Percentiles rank a stretch among this genome's conserved stretches.
These are phyloP conservation scores for Cyanidiococcus yangmingshanensis DNA, from an alignment of 23 red algal species.

Conservation along the genomic window DNA sequence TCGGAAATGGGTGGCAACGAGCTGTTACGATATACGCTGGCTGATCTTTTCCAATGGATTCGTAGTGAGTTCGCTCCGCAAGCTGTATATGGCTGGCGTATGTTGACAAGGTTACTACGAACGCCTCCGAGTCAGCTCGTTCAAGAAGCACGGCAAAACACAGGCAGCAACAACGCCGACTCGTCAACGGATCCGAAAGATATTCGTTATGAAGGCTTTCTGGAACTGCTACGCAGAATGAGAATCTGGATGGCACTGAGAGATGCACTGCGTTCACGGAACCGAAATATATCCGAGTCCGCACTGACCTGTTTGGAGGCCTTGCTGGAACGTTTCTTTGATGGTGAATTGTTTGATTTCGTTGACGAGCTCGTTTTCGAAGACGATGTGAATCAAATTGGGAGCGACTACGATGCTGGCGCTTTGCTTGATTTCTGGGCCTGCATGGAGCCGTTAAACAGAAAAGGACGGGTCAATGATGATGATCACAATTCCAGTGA, in stretches of 20 bases:
- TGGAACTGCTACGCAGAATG: neutral
- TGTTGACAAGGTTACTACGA: neutral
- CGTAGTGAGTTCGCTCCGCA: slow-evolving; percentile 2
- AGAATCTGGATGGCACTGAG: neutral
- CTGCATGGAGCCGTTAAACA: neutral
- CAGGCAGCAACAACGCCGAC: neutral
- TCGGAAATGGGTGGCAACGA: neutral
- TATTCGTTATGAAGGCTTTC: neutral
- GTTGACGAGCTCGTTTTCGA: neutral
- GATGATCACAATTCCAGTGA: neutral
- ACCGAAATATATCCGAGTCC: neutral
- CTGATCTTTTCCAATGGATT: neutral
- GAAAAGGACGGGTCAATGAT: neutral
- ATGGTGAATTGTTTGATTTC: neutral
- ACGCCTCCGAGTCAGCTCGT: neutral
- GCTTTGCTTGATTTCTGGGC: neutral
- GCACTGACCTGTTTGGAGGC: neutral
- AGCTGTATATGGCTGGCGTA: neutral
- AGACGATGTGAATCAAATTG: neutral
- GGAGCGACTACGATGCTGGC: neutral
- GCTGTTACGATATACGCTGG: neutral
- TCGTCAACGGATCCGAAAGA: neutral
- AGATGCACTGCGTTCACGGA: neutral
- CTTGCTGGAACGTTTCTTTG: neutral
- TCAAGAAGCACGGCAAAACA: neutral